A percentile compares a stretch with the other conserved stretches of the same genome.
These are phyloP conservation scores for Nemophila menziesii DNA, from an alignment of 257 asterid genomes.

Conservation along the genomic window DNA sequence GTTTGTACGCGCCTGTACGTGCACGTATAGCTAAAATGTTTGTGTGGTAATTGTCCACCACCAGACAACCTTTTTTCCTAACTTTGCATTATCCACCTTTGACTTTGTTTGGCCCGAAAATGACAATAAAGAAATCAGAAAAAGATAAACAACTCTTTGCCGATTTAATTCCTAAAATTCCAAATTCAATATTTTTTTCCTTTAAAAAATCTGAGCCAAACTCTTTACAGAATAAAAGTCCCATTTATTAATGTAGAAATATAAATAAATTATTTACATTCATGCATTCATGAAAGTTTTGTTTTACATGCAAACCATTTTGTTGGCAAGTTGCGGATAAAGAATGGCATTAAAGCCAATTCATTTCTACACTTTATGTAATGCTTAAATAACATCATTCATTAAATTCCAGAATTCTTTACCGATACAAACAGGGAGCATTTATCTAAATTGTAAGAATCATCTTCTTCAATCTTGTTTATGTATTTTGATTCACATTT, in stretches of 20 bases:
- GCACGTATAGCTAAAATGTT: not conserved
- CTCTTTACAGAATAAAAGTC: not conserved
- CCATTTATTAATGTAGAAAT: too few relatives aligned
- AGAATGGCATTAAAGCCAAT: not conserved
- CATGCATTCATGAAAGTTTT: not conserved
- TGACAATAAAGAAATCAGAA: not conserved
- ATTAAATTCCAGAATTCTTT: too few relatives aligned
- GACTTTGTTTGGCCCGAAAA: not conserved
- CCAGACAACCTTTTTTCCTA: not conserved
- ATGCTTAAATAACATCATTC: not conserved
- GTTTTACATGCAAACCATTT: not conserved
- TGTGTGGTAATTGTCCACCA: slow-evolving; percentile 5
- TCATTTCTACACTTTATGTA: not conserved
- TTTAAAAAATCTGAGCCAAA: not conserved
- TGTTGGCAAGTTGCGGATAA: not conserved
- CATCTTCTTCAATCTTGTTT: not conserved
- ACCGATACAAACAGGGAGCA: too few relatives aligned
- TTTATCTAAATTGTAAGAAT: not conserved
- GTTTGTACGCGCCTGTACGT: not conserved
- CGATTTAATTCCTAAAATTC: not conserved
- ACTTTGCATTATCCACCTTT: slow-evolving; percentile 7
- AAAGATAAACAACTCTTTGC: not conserved
- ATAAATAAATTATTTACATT: not conserved
- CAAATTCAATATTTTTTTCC: slow-evolving; percentile 1
- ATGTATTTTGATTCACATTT: not conserved